A percentile compares a stretch with the other conserved stretches of the same genome.
phyloP scores from a whole-genome alignment of 192 early-diverging fungal genomes.

The Backusella westeae region DNA sequence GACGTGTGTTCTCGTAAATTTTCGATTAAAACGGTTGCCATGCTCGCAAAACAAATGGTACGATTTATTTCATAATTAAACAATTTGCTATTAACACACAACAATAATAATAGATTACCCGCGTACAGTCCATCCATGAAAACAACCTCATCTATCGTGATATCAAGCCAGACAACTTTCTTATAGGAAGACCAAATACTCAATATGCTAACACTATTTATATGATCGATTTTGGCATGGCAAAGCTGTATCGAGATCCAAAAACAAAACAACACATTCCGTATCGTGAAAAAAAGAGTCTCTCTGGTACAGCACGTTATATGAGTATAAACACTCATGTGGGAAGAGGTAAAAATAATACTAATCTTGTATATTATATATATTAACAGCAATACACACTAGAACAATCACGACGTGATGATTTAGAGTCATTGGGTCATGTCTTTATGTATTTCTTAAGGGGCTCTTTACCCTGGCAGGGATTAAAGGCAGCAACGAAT shows the following conservation, averaged over 20 bases:
- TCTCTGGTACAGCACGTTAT: constrained; percentile 95
- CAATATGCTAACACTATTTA: constrained; percentile 67
- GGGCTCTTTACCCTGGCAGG: constrained; percentile 95
- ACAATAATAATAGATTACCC: constrained; percentile 46
- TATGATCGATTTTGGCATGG: constrained; percentile 98
- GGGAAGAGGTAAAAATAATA: constrained; percentile 63
- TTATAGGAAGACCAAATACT: constrained; percentile 77
- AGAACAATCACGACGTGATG: constrained; percentile 98
- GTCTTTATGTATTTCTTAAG: constrained; percentile 98
- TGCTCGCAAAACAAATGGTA: constrained; percentile 96
- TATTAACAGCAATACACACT: constrained; percentile 46
- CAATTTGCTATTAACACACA: neutral
- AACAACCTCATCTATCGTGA: constrained; percentile 94
- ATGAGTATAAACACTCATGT: constrained; percentile 98
- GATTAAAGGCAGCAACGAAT: constrained; percentile 94
- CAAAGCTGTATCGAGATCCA: constrained; percentile 95
- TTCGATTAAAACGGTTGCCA: constrained; percentile 88
- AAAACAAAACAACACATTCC: constrained; percentile 97
- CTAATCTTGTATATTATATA: neutral
- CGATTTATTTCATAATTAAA: neutral
- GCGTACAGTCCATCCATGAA: constrained; percentile 92
- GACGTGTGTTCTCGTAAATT: constrained; percentile 93
- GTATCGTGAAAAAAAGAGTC: constrained; percentile 90
- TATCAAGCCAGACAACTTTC: constrained; percentile 98
- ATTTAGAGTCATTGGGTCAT: constrained; percentile 95